phyloP scores from a whole-genome alignment of 2,329 filamentous ascomycete species.

The Ophiostoma sp. region DNA sequence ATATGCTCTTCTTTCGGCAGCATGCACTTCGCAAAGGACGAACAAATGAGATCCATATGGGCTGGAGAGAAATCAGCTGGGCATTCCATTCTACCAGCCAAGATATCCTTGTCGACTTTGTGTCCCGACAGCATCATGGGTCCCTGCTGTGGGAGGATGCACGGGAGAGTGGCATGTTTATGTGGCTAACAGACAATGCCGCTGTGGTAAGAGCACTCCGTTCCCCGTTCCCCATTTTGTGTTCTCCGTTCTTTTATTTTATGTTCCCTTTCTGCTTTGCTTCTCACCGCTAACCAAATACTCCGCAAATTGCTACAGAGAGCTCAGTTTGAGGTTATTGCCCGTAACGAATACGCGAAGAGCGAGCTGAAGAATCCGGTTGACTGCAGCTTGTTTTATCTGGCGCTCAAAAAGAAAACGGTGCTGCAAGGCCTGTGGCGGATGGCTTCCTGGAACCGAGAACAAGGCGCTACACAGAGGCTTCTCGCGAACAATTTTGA shows the following conservation, averaged over 20 bases:
- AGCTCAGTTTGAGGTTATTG: slow-evolving; percentile 83
- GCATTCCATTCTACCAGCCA: slow-evolving; percentile 83
- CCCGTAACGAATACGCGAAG: slow-evolving; percentile 89
- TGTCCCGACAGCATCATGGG: slow-evolving; percentile 75
- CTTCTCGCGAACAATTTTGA: slow-evolving; percentile 89
- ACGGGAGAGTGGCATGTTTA: slow-evolving; percentile 83
- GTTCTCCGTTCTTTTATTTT: too few species aligned
- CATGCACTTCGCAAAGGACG: slow-evolving; percentile 69
- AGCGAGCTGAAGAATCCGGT: slow-evolving; percentile 85
- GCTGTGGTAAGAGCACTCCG: slow-evolving; percentile 64
- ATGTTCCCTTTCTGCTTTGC: slow-evolving; percentile 25
- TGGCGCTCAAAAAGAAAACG: slow-evolving; percentile 86
- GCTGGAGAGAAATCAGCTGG: slow-evolving; percentile 80
- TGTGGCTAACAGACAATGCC: slow-evolving; percentile 82
- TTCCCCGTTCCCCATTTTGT: too few species aligned
- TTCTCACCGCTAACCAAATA: background rate
- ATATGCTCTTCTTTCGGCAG: slow-evolving; percentile 83
- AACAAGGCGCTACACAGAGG: slow-evolving; percentile 76
- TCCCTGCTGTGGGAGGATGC: slow-evolving; percentile 83
- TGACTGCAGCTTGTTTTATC: slow-evolving; percentile 87
- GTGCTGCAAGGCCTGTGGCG: slow-evolving; percentile 91
- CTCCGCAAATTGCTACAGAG: slow-evolving; percentile 47
- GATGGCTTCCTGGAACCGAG: slow-evolving; percentile 85
- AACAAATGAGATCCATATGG: slow-evolving; percentile 65
- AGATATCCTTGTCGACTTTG: slow-evolving; percentile 83